Conservation (phyloP, 192 early-diverging fungal genomes). For the Powellomyces hirtus region DNA sequence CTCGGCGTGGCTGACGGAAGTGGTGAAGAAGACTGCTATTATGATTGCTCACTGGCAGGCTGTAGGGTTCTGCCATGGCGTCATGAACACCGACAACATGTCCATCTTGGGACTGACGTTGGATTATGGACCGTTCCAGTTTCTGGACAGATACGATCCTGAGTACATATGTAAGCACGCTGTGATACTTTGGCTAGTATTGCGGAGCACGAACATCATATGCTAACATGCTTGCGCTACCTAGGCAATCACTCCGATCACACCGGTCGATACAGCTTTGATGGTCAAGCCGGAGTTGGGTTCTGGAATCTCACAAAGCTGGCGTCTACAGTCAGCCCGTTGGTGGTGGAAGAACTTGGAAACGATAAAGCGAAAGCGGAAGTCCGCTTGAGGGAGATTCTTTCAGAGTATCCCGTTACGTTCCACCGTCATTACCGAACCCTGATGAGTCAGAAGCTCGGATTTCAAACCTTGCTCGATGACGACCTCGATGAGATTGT, state of each 20-base stretch:
- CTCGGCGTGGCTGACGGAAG: slow-evolving; percentile 51
- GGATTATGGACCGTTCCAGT: slow-evolving; percentile 81
- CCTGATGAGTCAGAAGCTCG: slow-evolving; percentile 63
- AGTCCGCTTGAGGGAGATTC: slow-evolving; percentile 36
- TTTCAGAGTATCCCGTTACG: slow-evolving; percentile 48
- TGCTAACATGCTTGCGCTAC: neutral
- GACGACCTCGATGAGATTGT: slow-evolving; percentile 57
- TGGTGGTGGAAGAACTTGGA: slow-evolving; percentile 60
- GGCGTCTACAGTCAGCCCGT: slow-evolving; percentile 60
- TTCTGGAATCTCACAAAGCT: slow-evolving; percentile 78
- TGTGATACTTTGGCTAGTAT: neutral
- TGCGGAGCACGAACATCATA: no score
- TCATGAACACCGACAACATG: slow-evolving; percentile 93
- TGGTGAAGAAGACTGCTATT: slow-evolving; percentile 61
- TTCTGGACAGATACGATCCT: slow-evolving; percentile 76
- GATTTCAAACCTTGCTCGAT: slow-evolving; percentile 18
- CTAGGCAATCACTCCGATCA: slow-evolving; percentile 55
- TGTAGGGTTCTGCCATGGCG: slow-evolving; percentile 75
- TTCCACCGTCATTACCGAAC: slow-evolving; percentile 50
- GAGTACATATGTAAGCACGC: slow-evolving; percentile 70
- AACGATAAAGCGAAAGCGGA: slow-evolving; percentile 38
- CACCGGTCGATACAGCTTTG: slow-evolving; percentile 71
- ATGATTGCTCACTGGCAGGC: slow-evolving; percentile 81
- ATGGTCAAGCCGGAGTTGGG: slow-evolving; percentile 74
- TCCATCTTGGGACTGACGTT: slow-evolving; percentile 75